These are phyloP conservation scores for Discostella stelligeroides DNA, from an alignment of 108 stramenopile genomes.

Conservation along the genomic window DNA sequence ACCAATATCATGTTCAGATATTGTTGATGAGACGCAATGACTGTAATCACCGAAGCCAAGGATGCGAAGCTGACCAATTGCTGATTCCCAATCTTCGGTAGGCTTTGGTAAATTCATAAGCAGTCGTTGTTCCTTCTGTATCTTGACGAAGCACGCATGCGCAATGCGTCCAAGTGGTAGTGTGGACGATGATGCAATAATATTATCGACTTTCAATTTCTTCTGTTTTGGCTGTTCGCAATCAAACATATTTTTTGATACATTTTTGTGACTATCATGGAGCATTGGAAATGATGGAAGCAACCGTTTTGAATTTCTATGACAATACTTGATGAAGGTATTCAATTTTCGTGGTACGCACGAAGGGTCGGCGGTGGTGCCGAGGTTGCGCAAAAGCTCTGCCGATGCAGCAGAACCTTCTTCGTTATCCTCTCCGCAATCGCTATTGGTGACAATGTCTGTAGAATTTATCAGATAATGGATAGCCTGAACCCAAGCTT, in stretches of 20 bases:
- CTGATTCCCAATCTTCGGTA: slow-evolving; percentile 67
- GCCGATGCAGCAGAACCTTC: slow-evolving; percentile 9
- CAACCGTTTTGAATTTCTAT: slow-evolving; percentile 55
- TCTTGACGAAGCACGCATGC: slow-evolving; percentile 13
- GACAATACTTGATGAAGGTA: slow-evolving; percentile 52
- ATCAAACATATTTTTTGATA: too few relatives aligned
- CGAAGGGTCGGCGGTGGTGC: slow-evolving; percentile 32
- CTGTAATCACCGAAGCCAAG: slow-evolving; percentile 46
- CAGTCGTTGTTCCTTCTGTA: slow-evolving; percentile 33
- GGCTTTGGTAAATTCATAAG: slow-evolving; percentile 57
- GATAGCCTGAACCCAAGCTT: slow-evolving; percentile 70
- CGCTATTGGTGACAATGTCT: background rate
- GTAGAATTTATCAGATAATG: slow-evolving; percentile 21
- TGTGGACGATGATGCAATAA: too few relatives aligned
- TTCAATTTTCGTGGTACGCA: slow-evolving; percentile 63
- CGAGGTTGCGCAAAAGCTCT: slow-evolving; percentile 33
- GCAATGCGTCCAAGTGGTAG: too few relatives aligned
- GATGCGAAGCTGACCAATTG: slow-evolving; percentile 62
- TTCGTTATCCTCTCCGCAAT: background rate
- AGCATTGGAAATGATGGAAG: slow-evolving; percentile 35
- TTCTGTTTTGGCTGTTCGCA: too few relatives aligned
- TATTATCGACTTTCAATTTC: too few relatives aligned
- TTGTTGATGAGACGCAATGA: slow-evolving; percentile 4
- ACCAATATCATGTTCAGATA: too few relatives aligned
- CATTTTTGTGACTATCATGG: background rate